Conservation (phyloP, 1,139 yeast species). For the Saccharomyces hybrid region DNA sequence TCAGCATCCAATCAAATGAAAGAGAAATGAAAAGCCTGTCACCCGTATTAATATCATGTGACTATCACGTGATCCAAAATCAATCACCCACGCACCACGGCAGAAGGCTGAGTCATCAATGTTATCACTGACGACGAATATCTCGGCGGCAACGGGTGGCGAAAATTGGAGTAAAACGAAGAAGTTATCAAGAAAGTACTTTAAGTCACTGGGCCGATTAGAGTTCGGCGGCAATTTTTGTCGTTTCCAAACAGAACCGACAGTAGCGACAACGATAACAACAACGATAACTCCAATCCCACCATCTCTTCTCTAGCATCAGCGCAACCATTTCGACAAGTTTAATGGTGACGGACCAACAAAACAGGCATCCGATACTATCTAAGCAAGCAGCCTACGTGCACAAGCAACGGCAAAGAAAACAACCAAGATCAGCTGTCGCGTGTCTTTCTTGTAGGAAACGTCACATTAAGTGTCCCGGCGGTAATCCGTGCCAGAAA, state of each 20-base stretch:
- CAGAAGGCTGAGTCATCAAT: background rate
- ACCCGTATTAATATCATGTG: background rate
- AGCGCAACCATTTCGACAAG: background rate
- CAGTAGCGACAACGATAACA: background rate
- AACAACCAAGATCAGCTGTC: slow-evolving; percentile 15
- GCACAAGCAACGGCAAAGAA: background rate
- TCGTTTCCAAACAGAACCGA: background rate
- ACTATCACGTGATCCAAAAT: background rate
- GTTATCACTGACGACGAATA: background rate
- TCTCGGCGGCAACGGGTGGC: background rate
- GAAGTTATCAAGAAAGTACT: background rate
- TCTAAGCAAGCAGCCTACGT: background rate
- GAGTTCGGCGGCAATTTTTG: background rate
- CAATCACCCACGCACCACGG: background rate
- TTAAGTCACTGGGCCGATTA: background rate
- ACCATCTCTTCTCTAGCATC: background rate
- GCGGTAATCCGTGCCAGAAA: slow-evolving; percentile 68
- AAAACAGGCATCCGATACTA: background rate
- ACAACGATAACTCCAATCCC: background rate
- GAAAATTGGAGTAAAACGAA: background rate
- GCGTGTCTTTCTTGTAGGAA: slow-evolving; percentile 64
- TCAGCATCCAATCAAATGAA: background rate
- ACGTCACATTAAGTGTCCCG: slow-evolving; percentile 74
- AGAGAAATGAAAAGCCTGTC: background rate
- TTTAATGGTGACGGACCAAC: slow-evolving; percentile 1